Percentiles rank a stretch among this genome's conserved stretches.
Evolutionary conservation across 75 land plant species (phyloP).

Genomic region (Pinus taeda): DNA sequence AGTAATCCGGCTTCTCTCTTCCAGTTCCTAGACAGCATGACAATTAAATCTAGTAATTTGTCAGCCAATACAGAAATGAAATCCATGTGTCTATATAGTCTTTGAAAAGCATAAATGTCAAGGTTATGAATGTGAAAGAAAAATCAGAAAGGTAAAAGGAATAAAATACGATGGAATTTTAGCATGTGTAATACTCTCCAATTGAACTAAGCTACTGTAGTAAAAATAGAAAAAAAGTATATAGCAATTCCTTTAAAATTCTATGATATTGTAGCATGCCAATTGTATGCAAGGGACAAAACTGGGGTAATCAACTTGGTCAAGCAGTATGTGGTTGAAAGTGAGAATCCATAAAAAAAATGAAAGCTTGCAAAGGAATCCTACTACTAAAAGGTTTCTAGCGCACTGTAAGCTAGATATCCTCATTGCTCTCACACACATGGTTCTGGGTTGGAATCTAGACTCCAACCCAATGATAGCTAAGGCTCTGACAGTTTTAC

Average conservation of each 20-base stretch:
- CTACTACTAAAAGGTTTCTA: too few relatives aligned
- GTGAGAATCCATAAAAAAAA: background rate
- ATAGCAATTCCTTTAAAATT: background rate
- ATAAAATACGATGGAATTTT: too few relatives aligned
- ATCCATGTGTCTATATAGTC: too few relatives aligned
- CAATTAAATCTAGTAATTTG: background rate
- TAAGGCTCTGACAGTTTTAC: too few relatives aligned
- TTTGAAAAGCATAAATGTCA: too few relatives aligned
- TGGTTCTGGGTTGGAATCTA: too few relatives aligned
- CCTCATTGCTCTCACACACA: too few relatives aligned
- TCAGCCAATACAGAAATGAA: background rate
- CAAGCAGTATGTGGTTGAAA: background rate
- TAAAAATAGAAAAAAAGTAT: background rate
- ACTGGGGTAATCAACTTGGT: background rate
- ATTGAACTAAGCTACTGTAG: background rate
- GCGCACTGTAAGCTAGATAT: too few relatives aligned
- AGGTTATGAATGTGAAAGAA: too few relatives aligned
- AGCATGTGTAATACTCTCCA: background rate
- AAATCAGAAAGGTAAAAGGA: too few relatives aligned
- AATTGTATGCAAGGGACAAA: background rate
- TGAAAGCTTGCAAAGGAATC: background rate
- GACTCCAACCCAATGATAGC: too few relatives aligned
- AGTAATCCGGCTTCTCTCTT: constrained; percentile 85
- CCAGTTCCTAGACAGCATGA: constrained; percentile 63
- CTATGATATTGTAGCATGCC: background rate